Base-by-base conservation (phyloP, 2,329 filamentous ascomycete species). In the Pseudofabraea citricarpa region DNA sequence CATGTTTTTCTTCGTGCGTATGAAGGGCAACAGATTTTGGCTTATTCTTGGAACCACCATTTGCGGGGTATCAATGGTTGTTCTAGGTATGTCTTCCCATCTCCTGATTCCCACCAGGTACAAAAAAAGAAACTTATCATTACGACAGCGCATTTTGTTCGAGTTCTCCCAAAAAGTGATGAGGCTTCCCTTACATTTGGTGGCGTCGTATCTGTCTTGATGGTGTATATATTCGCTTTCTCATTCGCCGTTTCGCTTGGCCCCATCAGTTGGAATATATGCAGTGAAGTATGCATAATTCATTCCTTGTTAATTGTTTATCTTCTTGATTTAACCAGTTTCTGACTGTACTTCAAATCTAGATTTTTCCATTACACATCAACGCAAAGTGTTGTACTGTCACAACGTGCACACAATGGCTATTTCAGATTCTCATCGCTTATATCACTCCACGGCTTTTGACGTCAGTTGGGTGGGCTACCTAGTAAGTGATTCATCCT, bases 1-100 rank as follows among this genome's bases (percentile, higher is more conserved):
- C 53, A 75, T 75, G 3, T 64, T 79, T 46, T 75, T 79, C 65
- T 63, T 80, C 18, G 73, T 80, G 43, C 36, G 31, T 13, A 39
- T 47, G 3, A 40, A 36, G 19, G 45, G 45, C 6, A 47, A 47
- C 24, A 27, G 45, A 22, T 47, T 47, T 9, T 47, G 45, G 40
- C 36, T 47, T 9, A n/a, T 36, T 21, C 20, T 47, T 7, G 45
- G 45, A 12, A 36, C 40, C 3, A 16, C 36, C 10, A 21, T 47
- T 7, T 47, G 45, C 31, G 45, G 27, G 4, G 29, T 43, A 7
- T 43, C 27, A n/a, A 31, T 31, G 27, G 13, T 31, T n/a, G 16
- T 45, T n/a, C 22, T 43, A 21, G 41, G 41, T 39, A 15, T n/a
- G n/a, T n/a, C 15, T 12, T 38, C 20, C 18, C 5, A 33, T 27